Conservation (phyloP, 73 alveolate genomes). For the Paramecium tetraurelia region DNA sequence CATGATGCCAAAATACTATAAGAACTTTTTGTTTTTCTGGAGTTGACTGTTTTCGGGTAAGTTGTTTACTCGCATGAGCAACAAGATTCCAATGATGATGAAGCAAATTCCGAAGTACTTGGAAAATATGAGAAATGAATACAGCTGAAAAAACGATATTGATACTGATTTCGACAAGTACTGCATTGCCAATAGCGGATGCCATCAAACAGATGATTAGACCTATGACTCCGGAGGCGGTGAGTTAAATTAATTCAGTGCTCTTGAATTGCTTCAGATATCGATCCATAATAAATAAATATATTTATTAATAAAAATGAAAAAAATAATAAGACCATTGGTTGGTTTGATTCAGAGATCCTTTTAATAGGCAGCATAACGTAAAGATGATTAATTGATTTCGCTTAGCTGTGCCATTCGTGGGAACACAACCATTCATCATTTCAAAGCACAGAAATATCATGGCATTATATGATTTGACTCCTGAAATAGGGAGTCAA, state of each 20-base stretch:
- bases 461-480: constrained; percentile 65
- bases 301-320: neutral
- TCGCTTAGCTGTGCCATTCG: constrained; percentile 16
- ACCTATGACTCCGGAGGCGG: neutral
- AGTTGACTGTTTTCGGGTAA: constrained; percentile 17
- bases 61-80: constrained; percentile 15
- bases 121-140: neutral
- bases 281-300: neutral
- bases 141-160: constrained; percentile 39
- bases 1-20: neutral
- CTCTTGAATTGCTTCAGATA: neutral
- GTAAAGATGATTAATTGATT: neutral
- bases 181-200: constrained; percentile 46
- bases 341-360: neutral
- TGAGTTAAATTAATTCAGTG: neutral
- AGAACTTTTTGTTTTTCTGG: neutral
- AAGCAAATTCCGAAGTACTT: constrained; percentile 42
- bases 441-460: constrained; percentile 59
- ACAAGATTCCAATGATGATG: neutral
- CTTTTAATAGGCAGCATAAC: neutral
- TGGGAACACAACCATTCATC: neutral
- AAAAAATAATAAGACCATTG: neutral
- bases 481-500: constrained; percentile 60
- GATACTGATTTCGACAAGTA: constrained; percentile 5
- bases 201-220: constrained; percentile 11